Evolutionary conservation across 176 grass and related monocot species (phyloP).

Genomic region (Areca catechu): DNA sequence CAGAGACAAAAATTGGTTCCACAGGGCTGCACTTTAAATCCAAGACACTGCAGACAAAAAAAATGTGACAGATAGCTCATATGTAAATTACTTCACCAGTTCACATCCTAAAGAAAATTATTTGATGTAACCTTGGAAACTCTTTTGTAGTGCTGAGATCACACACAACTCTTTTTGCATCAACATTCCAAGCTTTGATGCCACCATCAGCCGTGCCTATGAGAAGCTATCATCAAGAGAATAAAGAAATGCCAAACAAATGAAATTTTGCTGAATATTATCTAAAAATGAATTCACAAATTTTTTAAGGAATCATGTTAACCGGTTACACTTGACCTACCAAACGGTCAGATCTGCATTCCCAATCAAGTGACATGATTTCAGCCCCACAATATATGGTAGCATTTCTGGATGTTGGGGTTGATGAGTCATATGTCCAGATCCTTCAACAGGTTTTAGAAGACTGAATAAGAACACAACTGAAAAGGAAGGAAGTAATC

Average conservation of each 20-base stretch:
- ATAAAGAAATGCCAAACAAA: slow-evolving; percentile 34
- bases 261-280: slow-evolving; percentile 10
- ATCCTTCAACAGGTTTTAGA: slow-evolving; percentile 48
- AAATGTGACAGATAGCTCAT: slow-evolving; percentile 6
- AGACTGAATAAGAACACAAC: slow-evolving; percentile 17
- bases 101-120: not conserved
- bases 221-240: slow-evolving; percentile 85
- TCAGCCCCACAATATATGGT: slow-evolving; percentile 95
- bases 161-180: slow-evolving; percentile 91
- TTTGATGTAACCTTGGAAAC: slow-evolving; percentile 65
- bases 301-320: slow-evolving; percentile 8
- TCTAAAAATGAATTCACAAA: not conserved
- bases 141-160: slow-evolving; percentile 82
- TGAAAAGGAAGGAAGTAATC: slow-evolving; percentile 6
- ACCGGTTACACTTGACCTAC: slow-evolving; percentile 20
- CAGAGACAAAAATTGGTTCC: slow-evolving; percentile 91
- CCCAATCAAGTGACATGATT: slow-evolving; percentile 93
- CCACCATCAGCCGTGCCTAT: slow-evolving; percentile 97
- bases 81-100: slow-evolving; percentile 5
- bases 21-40: slow-evolving; percentile 97
- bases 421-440: slow-evolving; percentile 89
- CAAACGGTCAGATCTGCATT: slow-evolving; percentile 97
- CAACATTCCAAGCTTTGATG: slow-evolving; percentile 99
- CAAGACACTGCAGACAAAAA: slow-evolving; percentile 53
- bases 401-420: slow-evolving; percentile 90